Evolutionary conservation across 1,139 yeast species (phyloP).

Genomic region (Magnusiomyces ingens): DNA sequence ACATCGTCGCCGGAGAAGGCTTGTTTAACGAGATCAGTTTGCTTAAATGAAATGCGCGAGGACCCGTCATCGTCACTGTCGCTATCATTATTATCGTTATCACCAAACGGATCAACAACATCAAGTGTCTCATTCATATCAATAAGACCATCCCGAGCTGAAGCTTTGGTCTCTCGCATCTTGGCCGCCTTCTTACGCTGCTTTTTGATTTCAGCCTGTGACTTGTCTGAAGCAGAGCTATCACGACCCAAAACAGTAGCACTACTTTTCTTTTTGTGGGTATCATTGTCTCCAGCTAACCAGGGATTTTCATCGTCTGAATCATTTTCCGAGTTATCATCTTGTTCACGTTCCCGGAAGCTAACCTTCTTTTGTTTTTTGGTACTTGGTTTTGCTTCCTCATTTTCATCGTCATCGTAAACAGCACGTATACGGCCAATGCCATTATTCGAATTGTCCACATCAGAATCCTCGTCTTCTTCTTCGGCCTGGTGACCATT

Average conservation of each 20-base stretch:
- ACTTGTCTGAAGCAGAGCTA: constrained; percentile 44
- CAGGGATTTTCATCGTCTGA: constrained; percentile 57
- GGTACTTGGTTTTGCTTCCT: constrained; percentile 11
- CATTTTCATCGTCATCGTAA: constrained; percentile 13
- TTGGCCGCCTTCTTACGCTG: constrained; percentile 21
- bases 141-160: constrained; percentile 40
- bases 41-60: constrained; percentile 49
- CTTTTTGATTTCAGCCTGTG: constrained; percentile 45
- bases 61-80: constrained; percentile 31
- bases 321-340: constrained; percentile 5
- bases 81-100: constrained; percentile 27
- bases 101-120: constrained; percentile 40
- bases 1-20: constrained; percentile 98
- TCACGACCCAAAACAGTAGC: constrained; percentile 50
- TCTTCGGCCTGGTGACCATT: constrained; percentile 14
- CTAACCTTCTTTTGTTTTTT: constrained; percentile 1
- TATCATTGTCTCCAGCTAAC: constrained; percentile 42
- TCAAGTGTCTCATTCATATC: constrained; percentile 40
- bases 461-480: constrained; percentile 5
- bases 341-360: constrained; percentile 11
- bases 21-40: constrained; percentile 73
- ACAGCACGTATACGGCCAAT: constrained; percentile 16
- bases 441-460: constrained; percentile 3
- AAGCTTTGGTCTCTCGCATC: constrained; percentile 26
- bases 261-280: constrained; percentile 46